Base-by-base conservation (phyloP, 257 asterid genomes). In the Rehmannia glutinosa region DNA sequence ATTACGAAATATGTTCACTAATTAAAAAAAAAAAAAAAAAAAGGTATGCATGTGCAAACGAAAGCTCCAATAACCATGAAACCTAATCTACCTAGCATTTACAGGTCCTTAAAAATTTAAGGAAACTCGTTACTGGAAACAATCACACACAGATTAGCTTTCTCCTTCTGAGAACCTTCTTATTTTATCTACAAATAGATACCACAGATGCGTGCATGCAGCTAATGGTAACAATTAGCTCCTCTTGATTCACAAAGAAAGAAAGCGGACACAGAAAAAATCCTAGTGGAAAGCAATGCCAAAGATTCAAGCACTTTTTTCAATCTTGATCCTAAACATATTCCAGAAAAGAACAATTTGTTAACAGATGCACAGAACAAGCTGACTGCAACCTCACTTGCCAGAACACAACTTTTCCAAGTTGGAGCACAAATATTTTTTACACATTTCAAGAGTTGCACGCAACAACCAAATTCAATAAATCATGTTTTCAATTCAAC, bases 201-300 rank as follows among this genome's bases (percentile, higher is more conserved):
- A 8, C 32, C 49, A 38, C 53, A 8, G 6, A 19, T 57, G 68
- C 70, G 42, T 50, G 75, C 76, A 67, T 52, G 28, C 17, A 66
- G 43, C 28, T 36, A 60, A 51, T 53, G 24, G 33, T 6, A 6
- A 43, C 5, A 20, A 54, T 75, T 55, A 58, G 3, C 63, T 35
- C 32, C 46, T 25, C n/a, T n/a, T n/a, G n/a, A n/a, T n/a, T 41
- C 55, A 42, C n/a, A 19, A 10, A 45, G 50, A 8, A n/a, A n/a
- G n/a, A n/a, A n/a, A n/a, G n/a, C n/a, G 23, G 19, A 3, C 60
- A 62, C 30, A 25, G 10, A 61, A 74, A 64, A 35, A 24, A 33
- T 24, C 45, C 63, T 51, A 16, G 8, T 16, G 12, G n/a, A 51
- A 8, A 51, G 6, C 15, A 46, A 11, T 10, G 20, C 28, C 24